Evolutionary conservation across 441 rosid species (phyloP).

Genomic region (Viola pubescens): DNA sequence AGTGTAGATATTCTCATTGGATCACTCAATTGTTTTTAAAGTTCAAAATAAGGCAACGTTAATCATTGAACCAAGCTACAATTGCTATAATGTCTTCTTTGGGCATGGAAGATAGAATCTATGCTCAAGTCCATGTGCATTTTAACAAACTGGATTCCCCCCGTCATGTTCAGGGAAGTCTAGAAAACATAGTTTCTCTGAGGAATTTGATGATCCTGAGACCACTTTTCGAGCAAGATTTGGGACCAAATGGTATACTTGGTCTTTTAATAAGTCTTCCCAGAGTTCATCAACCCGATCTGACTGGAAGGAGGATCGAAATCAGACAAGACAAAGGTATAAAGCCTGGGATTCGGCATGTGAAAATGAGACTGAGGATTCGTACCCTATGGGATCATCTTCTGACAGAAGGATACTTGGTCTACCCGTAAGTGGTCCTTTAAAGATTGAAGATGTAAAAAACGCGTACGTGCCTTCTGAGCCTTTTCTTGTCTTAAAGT

Average conservation of each 20-base stretch:
- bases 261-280: slow-evolving; percentile 33
- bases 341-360: slow-evolving; percentile 28
- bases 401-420: slow-evolving; percentile 49
- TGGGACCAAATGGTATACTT: slow-evolving; percentile 42
- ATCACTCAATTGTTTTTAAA: background rate
- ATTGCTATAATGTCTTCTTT: background rate
- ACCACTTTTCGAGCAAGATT: slow-evolving; percentile 37
- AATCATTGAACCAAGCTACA: background rate
- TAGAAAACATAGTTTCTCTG: slow-evolving; percentile 32
- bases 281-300: slow-evolving; percentile 33
- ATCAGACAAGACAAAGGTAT: slow-evolving; percentile 18
- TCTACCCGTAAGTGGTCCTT: slow-evolving; percentile 43
- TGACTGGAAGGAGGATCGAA: slow-evolving; percentile 39
- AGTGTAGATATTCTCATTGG: background rate
- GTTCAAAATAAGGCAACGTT: background rate
- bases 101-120: background rate
- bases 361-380: slow-evolving; percentile 34
- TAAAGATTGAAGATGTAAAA: slow-evolving; percentile 56
- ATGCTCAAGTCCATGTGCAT: background rate
- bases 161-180: slow-evolving; percentile 31
- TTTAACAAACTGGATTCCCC: slow-evolving; percentile 3
- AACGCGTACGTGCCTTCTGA: slow-evolving; percentile 37
- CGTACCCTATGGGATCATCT: slow-evolving; percentile 30
- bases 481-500: background rate
- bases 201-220: slow-evolving; percentile 37